These are phyloP conservation scores for Phlegmacium glaucopus DNA, from an alignment of 768 basidiomycete genomes.

Conservation along the genomic window DNA sequence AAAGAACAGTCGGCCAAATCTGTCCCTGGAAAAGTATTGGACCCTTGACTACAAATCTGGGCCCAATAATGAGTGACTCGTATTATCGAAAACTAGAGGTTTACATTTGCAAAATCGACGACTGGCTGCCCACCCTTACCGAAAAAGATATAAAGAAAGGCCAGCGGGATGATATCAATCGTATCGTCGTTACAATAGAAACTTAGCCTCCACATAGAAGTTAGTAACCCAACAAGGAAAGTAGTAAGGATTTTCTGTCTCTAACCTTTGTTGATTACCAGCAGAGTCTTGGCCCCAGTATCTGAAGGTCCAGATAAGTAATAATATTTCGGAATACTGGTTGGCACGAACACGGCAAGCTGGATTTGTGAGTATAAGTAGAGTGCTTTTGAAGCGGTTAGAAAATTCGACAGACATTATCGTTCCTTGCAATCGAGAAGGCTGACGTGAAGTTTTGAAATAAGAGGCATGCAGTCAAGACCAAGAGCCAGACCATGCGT, in stretches of 20 bases:
- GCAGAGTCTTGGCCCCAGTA: constrained; percentile 42
- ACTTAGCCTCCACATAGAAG: constrained; percentile 32
- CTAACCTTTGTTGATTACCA: constrained; percentile 34
- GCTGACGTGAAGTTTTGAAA: constrained; percentile 18
- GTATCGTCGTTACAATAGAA: constrained; percentile 64
- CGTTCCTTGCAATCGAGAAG: constrained; percentile 32
- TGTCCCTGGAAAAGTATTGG: constrained; percentile 53
- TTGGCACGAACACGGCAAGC: constrained; percentile 34
- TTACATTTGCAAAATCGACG: constrained; percentile 61
- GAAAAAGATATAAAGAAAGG: constrained; percentile 60
- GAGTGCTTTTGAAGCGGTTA: neutral
- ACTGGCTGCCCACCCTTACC: constrained; percentile 56
- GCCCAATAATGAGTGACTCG: neutral
- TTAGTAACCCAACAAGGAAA: neutral
- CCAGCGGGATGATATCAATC: constrained; percentile 59
- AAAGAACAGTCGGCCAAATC: constrained; percentile 62
- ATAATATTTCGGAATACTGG: neutral
- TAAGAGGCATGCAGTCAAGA: constrained; percentile 10
- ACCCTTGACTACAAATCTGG: constrained; percentile 53
- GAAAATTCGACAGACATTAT: constrained; percentile 29
- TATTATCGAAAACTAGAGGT: neutral
- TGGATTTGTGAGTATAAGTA: constrained; percentile 9
- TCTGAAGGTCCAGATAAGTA: constrained; percentile 15
- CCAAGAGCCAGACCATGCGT: constrained; percentile 9
- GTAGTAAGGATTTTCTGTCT: neutral